Evolutionary conservation across 192 early-diverging fungal species (phyloP), one percentile per base, ranked within the genome.

Genomic region (Gaertneriomyces sp.): DNA sequence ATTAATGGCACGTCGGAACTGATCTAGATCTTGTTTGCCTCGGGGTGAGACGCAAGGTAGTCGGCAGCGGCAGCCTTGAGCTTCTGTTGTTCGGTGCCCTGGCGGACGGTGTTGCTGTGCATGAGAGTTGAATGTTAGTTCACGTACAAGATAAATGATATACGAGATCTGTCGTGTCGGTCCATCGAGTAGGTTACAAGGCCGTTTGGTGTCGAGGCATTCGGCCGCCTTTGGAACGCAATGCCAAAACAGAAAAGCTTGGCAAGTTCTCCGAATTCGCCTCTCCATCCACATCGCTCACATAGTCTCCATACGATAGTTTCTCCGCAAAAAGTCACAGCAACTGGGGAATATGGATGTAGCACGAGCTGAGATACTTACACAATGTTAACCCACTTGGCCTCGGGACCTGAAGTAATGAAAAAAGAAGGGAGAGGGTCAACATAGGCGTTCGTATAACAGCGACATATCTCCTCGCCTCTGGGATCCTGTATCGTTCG

Each of bases 371-470:
- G 39, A 14, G 7, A 61, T 39, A 81, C 72, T 62, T 79, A 81
- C 79, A 76, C 74, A 73, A 81, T 79, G 47, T 75, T 69, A 40
- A 58, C 70, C 79, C 79, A 81, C 67, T 81, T 81, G 72, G 76
- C 74, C 40, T 70, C 53, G 20, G 79, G 65, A 57, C 60, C 79
- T 81, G 50, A 7, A 47, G 19, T 11, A 19, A n/a, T n/a, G 38
- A 20, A 42, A 71, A 66, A 69, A 61, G 43, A 46, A 51, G 43
- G 12, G 44, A 57, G 10, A 11, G 39, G 11, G 2, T 14, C 49
- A 49, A 33, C 25, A 33, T 33, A 33, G 25, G 25, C 2, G 25
- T 2, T 33, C 25, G 1, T 33, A 33, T 33, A 0, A 33, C 25
- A 33, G 25, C 25, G 25, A 33, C 25, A 33, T 2, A 33, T 33